A percentile compares a stretch with the other conserved stretches of the same genome.
phyloP scores from a whole-genome alignment of 164 flowering plant genomes.

The Liquidambar formosana region DNA sequence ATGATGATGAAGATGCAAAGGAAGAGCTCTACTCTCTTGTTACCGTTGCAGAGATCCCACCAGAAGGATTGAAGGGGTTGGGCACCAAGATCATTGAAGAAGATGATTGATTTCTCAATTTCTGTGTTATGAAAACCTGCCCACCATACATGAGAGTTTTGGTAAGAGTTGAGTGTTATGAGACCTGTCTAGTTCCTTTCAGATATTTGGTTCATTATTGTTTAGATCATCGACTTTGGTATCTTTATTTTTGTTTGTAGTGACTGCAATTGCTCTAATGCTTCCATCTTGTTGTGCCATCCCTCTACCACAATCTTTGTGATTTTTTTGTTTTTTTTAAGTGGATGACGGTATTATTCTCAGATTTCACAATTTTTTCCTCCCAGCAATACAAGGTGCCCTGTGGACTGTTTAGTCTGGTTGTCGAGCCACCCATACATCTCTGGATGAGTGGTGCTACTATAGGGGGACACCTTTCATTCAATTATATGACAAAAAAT shows the following conservation, averaged over 20 bases:
- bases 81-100: constrained; percentile 67
- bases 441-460: too few relatives aligned
- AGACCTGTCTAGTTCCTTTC: not conserved
- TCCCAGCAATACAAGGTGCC: too few relatives aligned
- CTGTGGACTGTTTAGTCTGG: too few relatives aligned
- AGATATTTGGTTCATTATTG: constrained; percentile 4
- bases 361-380: too few relatives aligned
- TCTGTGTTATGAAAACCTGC: not conserved
- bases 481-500: too few relatives aligned
- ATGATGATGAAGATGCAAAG: constrained; percentile 75
- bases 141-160: constrained; percentile 10
- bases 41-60: constrained; percentile 62
- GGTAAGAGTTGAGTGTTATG: not conserved
- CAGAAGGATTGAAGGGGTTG: constrained; percentile 56
- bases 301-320: not conserved
- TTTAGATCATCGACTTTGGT: not conserved
- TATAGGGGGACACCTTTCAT: too few relatives aligned
- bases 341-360: too few relatives aligned
- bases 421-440: too few relatives aligned
- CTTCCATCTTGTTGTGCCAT: not conserved
- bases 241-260: not conserved
- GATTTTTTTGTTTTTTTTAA: too few relatives aligned
- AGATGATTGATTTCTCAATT: constrained; percentile 33
- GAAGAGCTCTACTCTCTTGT: constrained; percentile 74
- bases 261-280: not conserved